Conservation (phyloP, 768 basidiomycete species). For the Boletus subparvulus region DNA sequence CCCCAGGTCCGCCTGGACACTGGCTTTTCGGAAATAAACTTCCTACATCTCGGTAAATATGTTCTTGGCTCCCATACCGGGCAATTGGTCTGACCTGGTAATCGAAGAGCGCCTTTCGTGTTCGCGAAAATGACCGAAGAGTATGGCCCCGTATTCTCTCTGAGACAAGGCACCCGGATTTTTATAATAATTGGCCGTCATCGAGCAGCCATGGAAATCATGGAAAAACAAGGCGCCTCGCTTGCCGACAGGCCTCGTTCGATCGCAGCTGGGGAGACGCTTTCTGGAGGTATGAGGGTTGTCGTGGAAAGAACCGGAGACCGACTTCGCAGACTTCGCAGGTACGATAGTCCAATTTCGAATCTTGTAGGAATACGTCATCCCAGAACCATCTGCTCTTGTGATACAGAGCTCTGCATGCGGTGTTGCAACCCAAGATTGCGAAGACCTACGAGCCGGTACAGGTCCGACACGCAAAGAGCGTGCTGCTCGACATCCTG, state of each 20-base stretch:
- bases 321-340: slow-evolving; percentile 30
- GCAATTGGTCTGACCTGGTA: not conserved
- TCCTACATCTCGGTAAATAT: not conserved
- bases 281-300: slow-evolving; percentile 36
- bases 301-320: slow-evolving; percentile 29
- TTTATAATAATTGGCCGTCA: slow-evolving; percentile 27
- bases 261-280: slow-evolving; percentile 35
- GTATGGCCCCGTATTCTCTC: slow-evolving; percentile 59
- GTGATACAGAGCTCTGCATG: slow-evolving; percentile 33
- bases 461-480: slow-evolving; percentile 34
- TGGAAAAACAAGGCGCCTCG: slow-evolving; percentile 39
- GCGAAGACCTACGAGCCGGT: slow-evolving; percentile 34
- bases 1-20: no score
- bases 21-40: no score
- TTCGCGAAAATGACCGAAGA: slow-evolving; percentile 58
- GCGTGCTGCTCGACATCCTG: slow-evolving; percentile 36
- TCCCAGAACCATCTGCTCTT: not conserved
- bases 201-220: slow-evolving; percentile 38
- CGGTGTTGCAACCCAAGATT: slow-evolving; percentile 33
- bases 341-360: slow-evolving; percentile 7
- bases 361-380: not conserved
- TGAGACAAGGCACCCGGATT: slow-evolving; percentile 42
- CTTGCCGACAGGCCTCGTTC: slow-evolving; percentile 36
- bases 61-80: no score
- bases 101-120: slow-evolving; percentile 14